Evolutionary conservation across 129 eudicot genomes (phyloP), one percentile per base, ranked within the genome.

Genomic region (Saposhnikovia divaricata): DNA sequence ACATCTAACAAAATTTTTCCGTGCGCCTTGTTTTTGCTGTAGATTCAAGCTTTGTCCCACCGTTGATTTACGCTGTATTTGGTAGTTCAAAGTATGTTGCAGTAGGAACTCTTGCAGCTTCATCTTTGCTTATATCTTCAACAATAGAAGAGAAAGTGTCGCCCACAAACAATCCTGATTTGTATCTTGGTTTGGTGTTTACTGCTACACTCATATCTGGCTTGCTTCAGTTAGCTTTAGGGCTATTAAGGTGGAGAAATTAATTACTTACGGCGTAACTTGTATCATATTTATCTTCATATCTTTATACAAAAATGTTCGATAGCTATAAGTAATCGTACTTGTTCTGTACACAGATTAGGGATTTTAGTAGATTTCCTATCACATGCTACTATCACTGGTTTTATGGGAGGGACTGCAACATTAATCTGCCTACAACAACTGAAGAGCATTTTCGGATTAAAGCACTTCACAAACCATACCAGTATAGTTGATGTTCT

Each of bases 361-460:
- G 99, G 99, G 43, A 90, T 96, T 15, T 68, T 96, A 86, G 93
- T 96, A 2, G 99, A 96, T 85, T 92, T 96, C 83, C 77, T 96
- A 27, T 90, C 99, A 55, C 99, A 96, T 84, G 89, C 99, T 9
- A 92, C 97, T 0, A 96, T 96, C 4, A 78, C 81, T 0, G 99
- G 99, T 40, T 96, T 96, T 89, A 96, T 92, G 98, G 97, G 96
- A 78, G 99, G 99, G 53, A 89, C 99, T 19, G 99, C 99, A 12
- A 75, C 87, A 19, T 76, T 96, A 8, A 92, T 96, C 0, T 76
- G 84, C 80, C 87, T 96, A 66, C 99, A 96, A 84, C 98, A 96
- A 78, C 21, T 96, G 74, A 96, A 90, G 79, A 92, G 97, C 23
- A 48, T 96, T 74, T 88, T 96, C n/a, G 99, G 97, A 34, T 40